Evolutionary conservation across 2,329 filamentous ascomycete species (phyloP).

Genomic region (Cercospora sesami): DNA sequence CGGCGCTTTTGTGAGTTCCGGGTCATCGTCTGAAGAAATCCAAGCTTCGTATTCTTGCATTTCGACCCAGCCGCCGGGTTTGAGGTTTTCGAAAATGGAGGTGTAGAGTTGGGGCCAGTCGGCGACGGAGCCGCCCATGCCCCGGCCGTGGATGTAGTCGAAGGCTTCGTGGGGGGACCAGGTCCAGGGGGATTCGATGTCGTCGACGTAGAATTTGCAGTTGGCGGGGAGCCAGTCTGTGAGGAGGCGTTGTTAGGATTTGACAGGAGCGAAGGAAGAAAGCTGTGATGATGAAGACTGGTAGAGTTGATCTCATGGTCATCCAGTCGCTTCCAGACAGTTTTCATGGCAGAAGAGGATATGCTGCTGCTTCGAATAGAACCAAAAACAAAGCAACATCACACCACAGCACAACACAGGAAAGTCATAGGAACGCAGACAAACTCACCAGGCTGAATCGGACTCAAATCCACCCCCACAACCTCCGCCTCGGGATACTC

Average conservation of each 20-base stretch:
- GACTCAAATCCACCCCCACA: constrained; percentile 32
- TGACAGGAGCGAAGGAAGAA: no score
- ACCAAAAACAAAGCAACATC: not conserved
- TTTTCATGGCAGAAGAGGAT: no score
- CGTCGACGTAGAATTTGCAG: constrained; percentile 26
- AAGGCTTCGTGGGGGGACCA: constrained; percentile 31
- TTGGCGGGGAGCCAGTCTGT: constrained; percentile 22
- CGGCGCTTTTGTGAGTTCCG: constrained; percentile 20
- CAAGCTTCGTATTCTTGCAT: constrained; percentile 39
- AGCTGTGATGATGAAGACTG: no score
- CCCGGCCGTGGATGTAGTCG: constrained; percentile 35
- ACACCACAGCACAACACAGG: not conserved
- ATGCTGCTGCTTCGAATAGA: not conserved
- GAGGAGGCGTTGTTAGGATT: no score
- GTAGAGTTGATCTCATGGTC: no score
- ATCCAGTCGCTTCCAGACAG: no score
- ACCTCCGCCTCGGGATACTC: constrained; percentile 28
- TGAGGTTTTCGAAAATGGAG: constrained; percentile 27
- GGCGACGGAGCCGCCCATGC: constrained; percentile 32
- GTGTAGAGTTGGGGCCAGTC: constrained; percentile 31
- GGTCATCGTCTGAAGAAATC: constrained; percentile 31
- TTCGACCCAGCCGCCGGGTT: constrained; percentile 43
- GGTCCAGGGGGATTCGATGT: constrained; percentile 24
- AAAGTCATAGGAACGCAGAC: constrained; percentile 22
- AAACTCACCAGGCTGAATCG: constrained; percentile 32